Percentiles rank a stretch among this genome's conserved stretches.
phyloP scores from a whole-genome alignment of 2,329 filamentous ascomycete species.

The Scolecobasidium constrictum region DNA sequence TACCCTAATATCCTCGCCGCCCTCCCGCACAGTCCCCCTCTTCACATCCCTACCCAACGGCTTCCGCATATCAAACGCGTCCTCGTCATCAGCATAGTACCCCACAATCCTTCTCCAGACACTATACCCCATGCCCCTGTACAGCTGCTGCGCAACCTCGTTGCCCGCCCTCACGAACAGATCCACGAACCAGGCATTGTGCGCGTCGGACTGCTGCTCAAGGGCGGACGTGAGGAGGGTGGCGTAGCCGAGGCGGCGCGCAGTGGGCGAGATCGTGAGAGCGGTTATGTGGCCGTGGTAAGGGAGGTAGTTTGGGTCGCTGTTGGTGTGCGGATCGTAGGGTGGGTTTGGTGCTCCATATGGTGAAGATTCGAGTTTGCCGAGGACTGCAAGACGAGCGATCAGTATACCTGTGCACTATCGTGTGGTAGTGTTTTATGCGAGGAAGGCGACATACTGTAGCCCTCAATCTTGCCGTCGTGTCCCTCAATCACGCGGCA shows the following conservation, averaged over 20 bases:
- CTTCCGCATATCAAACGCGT: constrained; percentile 97
- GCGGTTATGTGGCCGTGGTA: constrained; percentile 98
- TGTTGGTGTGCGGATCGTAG: constrained; percentile 48
- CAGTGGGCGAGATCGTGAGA: constrained; percentile 79
- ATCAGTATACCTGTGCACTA: constrained; percentile 1
- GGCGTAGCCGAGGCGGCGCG: constrained; percentile 77
- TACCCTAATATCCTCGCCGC: constrained; percentile 71
- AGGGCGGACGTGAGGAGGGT: constrained; percentile 71
- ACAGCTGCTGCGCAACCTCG: constrained; percentile 74
- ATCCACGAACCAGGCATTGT: constrained; percentile 90
- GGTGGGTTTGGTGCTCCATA: constrained; percentile 58
- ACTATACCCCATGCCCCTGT: constrained; percentile 79
- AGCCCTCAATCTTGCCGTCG: constrained; percentile 82
- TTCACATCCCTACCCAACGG: constrained; percentile 71
- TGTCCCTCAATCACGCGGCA: constrained; percentile 86
- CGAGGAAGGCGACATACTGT: constrained; percentile 57
- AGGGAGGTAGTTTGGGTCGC: constrained; percentile 68
- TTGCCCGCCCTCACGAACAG: constrained; percentile 88
- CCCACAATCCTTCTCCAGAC: constrained; percentile 80
- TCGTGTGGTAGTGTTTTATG: too few species aligned
- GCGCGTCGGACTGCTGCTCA: constrained; percentile 69
- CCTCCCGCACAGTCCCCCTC: constrained; percentile 62
- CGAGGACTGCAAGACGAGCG: constrained; percentile 59
- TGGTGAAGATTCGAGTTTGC: constrained; percentile 75
- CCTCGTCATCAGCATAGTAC: constrained; percentile 92